Evolutionary conservation across 345 rosid genomes (phyloP).

Genomic region (Mallotus nudiflorus): DNA sequence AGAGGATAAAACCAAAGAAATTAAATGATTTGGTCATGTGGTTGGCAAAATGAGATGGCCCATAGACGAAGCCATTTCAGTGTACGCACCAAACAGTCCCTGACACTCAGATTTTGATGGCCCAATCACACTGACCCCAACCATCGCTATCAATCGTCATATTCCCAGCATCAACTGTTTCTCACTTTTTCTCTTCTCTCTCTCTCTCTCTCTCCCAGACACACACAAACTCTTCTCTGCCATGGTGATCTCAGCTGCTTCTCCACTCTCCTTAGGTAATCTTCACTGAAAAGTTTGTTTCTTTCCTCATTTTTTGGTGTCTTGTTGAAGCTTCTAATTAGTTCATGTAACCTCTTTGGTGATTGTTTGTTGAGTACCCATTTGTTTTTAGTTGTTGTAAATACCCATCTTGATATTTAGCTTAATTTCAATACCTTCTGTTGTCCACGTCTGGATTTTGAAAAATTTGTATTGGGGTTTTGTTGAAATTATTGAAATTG

Average conservation of each 20-base stretch:
- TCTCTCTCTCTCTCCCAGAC: neutral
- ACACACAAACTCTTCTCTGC: slow-evolving; percentile 6
- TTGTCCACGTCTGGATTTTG: slow-evolving; percentile 5
- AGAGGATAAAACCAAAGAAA: no score
- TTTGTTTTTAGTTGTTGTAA: slow-evolving; percentile 4
- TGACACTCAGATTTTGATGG: slow-evolving; percentile 13
- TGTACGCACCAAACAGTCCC: neutral
- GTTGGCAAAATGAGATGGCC: no score
- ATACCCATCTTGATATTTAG: slow-evolving; percentile 5
- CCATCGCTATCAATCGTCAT: neutral
- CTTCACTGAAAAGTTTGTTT: neutral
- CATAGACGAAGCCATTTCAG: neutral
- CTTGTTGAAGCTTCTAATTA: neutral
- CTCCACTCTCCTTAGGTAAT: slow-evolving; percentile 62
- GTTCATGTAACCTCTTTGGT: slow-evolving; percentile 11
- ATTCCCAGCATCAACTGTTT: slow-evolving; percentile 21
- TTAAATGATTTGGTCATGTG: no score
- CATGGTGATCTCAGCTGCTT: slow-evolving; percentile 79
- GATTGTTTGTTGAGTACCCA: neutral
- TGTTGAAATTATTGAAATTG: neutral
- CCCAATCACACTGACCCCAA: slow-evolving; percentile 9
- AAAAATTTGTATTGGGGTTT: slow-evolving; percentile 1
- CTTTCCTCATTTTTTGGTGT: neutral
- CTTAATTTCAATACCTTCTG: neutral
- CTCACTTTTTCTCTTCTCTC: neutral